Evolutionary conservation across 352 stramenopile species (phyloP).

Genomic region (Phytopythium litorale): DNA sequence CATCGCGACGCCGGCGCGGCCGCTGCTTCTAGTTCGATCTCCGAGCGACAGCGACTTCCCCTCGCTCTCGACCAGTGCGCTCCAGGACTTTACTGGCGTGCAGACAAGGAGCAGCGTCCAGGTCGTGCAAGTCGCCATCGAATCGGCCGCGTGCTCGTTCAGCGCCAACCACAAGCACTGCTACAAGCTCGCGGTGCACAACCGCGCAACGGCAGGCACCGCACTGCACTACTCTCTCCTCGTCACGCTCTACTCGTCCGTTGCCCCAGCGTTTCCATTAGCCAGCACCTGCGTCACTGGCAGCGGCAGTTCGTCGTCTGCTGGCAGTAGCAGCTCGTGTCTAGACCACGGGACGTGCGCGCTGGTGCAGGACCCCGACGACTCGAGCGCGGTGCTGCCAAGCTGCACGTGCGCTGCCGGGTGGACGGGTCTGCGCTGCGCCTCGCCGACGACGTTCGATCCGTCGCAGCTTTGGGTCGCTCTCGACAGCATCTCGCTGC

Average conservation of each 20-base stretch:
- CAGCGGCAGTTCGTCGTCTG: background rate
- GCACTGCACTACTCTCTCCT: conserved; percentile 40
- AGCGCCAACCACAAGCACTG: conserved; percentile 31
- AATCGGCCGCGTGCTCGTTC: conserved; percentile 34
- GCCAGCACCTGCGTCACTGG: background rate
- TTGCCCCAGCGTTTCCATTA: conserved; percentile 16
- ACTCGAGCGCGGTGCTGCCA: conserved; percentile 8
- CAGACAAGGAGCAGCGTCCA: conserved; percentile 20
- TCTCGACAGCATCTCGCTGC: conserved; percentile 38
- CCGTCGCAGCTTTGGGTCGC: conserved; percentile 53
- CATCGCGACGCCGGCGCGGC: conserved; percentile 33
- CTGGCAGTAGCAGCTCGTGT: conserved; percentile 35
- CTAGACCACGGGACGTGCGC: conserved; percentile 51
- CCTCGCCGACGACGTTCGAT: conserved; percentile 52
- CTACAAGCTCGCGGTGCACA: conserved; percentile 72
- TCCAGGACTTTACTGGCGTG: conserved; percentile 51
- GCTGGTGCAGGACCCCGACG: conserved; percentile 11
- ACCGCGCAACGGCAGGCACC: conserved; percentile 49
- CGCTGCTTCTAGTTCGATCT: conserved; percentile 52
- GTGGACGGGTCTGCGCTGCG: conserved; percentile 60
- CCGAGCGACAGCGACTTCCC: conserved; percentile 52
- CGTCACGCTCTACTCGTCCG: conserved; percentile 30
- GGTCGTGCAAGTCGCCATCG: conserved; percentile 37
- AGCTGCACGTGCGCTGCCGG: conserved; percentile 53
- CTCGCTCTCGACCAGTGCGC: conserved; percentile 32